Evolutionary conservation across 768 basidiomycete species (phyloP).

Genomic region (Serpula lacrymans): DNA sequence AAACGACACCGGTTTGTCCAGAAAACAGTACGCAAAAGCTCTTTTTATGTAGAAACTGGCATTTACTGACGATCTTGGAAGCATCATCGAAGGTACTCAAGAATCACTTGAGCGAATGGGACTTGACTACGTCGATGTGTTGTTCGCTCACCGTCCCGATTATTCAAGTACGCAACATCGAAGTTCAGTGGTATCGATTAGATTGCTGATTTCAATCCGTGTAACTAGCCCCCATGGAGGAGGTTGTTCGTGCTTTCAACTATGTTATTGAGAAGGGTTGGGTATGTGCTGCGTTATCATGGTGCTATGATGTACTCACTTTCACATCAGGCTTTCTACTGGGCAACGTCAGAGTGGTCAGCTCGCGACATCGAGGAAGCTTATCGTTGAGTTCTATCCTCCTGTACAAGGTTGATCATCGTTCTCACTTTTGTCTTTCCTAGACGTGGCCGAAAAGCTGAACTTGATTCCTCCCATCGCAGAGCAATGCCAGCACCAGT

Average conservation of each 20-base stretch:
- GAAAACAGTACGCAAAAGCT: constrained; percentile 22
- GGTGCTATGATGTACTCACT: neutral
- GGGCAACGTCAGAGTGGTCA: constrained; percentile 57
- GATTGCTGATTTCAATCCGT: neutral
- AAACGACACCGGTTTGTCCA: constrained; percentile 36
- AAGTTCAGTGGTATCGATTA: too few species aligned
- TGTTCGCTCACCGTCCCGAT: constrained; percentile 50
- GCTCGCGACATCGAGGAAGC: constrained; percentile 47
- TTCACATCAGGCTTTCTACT: constrained; percentile 33
- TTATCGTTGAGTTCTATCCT: constrained; percentile 22
- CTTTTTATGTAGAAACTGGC: neutral
- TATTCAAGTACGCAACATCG: constrained; percentile 25
- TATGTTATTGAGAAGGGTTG: constrained; percentile 47
- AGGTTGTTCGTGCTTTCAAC: constrained; percentile 59
- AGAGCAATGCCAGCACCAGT: constrained; percentile 52
- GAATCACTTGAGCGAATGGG: constrained; percentile 47
- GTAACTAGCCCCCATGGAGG: constrained; percentile 41
- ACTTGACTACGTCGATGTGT: constrained; percentile 51
- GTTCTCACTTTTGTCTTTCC: neutral
- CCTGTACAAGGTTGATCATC: neutral
- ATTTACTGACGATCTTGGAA: constrained; percentile 10
- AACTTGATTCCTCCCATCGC: constrained; percentile 46
- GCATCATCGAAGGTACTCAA: constrained; percentile 54
- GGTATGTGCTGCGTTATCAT: constrained; percentile 22
- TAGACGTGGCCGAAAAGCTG: constrained; percentile 48